Conservation (phyloP, 306 rosid genomes). For the Acacia crassicarpa region DNA sequence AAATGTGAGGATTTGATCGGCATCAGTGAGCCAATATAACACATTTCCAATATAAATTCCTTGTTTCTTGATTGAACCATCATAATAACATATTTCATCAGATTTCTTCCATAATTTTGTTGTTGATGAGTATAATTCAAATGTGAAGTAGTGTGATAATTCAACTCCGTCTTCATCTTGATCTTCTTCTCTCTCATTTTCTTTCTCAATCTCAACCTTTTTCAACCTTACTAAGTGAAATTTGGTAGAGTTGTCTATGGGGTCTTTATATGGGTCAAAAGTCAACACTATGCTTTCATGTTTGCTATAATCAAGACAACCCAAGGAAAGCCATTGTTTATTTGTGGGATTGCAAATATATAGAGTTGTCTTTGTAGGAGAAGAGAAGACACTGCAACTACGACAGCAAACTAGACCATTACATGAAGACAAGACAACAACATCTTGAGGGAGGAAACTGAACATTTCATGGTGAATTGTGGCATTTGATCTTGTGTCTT, state of each 20-base stretch:
- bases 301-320: conserved; percentile 15
- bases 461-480: conserved; percentile 29
- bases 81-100: conserved; percentile 40
- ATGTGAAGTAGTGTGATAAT: conserved; percentile 22
- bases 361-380: conserved; percentile 33
- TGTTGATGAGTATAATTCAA: conserved; percentile 51
- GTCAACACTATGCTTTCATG: conserved; percentile 39
- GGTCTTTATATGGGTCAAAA: conserved; percentile 39
- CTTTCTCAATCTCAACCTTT: conserved; percentile 9
- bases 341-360: conserved; percentile 65
- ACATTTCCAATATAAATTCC: conserved; percentile 44
- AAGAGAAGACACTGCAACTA: conserved; percentile 34
- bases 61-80: conserved; percentile 39
- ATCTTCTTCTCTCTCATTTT: background rate
- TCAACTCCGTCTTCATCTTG: conserved; percentile 30
- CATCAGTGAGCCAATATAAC: conserved; percentile 59
- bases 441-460: conserved; percentile 56
- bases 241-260: conserved; percentile 18
- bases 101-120: conserved; percentile 48
- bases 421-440: conserved; percentile 50
- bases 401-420: conserved; percentile 63
- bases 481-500: background rate
- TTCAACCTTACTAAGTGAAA: conserved; percentile 47
- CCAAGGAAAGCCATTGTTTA: conserved; percentile 41
- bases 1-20: conserved; percentile 48